A percentile compares a stretch with the other conserved stretches of the same genome.
Evolutionary conservation across 2,329 filamentous ascomycete species (phyloP).

Genomic region (Fusarium marasasianum): DNA sequence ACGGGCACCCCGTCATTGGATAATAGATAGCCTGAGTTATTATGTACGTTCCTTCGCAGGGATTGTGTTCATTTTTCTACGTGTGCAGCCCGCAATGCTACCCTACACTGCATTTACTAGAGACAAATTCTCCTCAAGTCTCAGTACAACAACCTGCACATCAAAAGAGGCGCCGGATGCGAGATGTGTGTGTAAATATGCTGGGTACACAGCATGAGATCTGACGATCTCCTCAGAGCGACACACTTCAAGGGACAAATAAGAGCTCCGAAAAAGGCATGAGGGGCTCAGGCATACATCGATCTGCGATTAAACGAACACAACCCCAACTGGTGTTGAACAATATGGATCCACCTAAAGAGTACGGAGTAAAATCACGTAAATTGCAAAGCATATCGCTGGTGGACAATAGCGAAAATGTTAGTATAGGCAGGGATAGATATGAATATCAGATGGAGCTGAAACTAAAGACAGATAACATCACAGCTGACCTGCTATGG

Average conservation of each 20-base stretch:
- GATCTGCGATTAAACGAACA: background rate
- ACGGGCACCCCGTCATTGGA: conserved; percentile 3
- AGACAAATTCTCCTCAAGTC: conserved; percentile 25
- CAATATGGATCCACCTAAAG: background rate
- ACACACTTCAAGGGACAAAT: background rate
- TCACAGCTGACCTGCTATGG: background rate
- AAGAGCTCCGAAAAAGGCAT: background rate
- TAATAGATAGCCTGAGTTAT: conserved; percentile 3
- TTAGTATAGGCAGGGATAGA: background rate
- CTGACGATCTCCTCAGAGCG: background rate
- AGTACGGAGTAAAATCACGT: background rate
- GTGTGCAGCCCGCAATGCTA: background rate
- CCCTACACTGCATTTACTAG: conserved; percentile 11
- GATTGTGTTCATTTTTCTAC: background rate
- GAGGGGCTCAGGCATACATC: background rate
- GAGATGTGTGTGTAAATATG: conserved; percentile 19
- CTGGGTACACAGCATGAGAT: conserved; percentile 11
- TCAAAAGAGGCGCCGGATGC: conserved; percentile 36
- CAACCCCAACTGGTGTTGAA: background rate
- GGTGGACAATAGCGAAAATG: background rate
- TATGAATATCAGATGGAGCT: background rate
- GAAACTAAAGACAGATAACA: conserved; percentile 1
- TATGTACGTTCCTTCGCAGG: background rate
- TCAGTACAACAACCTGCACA: conserved; percentile 8
- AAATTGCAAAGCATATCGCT: background rate